Percentiles rank a stretch among this genome's conserved stretches.
Evolutionary conservation across 2,329 filamentous ascomycete genomes (phyloP).

Genomic region (Pseudogymnoascus sp.): DNA sequence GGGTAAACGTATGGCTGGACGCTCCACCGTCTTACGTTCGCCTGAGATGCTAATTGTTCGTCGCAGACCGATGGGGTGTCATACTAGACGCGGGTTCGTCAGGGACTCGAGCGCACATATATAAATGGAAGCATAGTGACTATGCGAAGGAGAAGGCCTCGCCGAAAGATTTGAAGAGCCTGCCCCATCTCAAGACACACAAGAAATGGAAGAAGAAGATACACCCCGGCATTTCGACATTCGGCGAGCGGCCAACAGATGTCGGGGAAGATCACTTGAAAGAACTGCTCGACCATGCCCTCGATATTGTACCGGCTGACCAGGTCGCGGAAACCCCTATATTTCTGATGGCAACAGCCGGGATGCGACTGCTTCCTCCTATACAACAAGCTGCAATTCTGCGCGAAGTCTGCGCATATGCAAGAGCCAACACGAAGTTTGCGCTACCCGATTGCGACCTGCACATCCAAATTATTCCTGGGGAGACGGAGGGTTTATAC

Average conservation of each 20-base stretch:
- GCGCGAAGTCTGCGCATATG: conserved; percentile 72
- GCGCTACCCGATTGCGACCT: conserved; percentile 79
- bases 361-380: conserved; percentile 78
- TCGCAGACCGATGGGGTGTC: conserved; percentile 68
- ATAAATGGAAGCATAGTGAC: conserved; percentile 78
- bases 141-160: conserved; percentile 55
- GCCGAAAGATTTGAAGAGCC: conserved; percentile 50
- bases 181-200: conserved; percentile 77
- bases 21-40: neutral
- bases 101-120: conserved; percentile 89
- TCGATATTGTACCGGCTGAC: conserved; percentile 65
- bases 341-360: conserved; percentile 91
- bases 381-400: conserved; percentile 65
- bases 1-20: neutral
- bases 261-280: conserved; percentile 79
- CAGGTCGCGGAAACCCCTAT: conserved; percentile 80
- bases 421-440: conserved; percentile 68
- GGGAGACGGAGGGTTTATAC: conserved; percentile 91
- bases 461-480: conserved; percentile 89
- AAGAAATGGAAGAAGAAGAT: conserved; percentile 91
- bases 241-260: conserved; percentile 64
- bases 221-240: conserved; percentile 84
- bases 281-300: conserved; percentile 71
- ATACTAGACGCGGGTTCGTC: conserved; percentile 97
- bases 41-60: neutral